These are phyloP conservation scores for Phyllosticta citribraziliensis DNA, from an alignment of 2,329 filamentous ascomycete genomes.

Conservation along the genomic window DNA sequence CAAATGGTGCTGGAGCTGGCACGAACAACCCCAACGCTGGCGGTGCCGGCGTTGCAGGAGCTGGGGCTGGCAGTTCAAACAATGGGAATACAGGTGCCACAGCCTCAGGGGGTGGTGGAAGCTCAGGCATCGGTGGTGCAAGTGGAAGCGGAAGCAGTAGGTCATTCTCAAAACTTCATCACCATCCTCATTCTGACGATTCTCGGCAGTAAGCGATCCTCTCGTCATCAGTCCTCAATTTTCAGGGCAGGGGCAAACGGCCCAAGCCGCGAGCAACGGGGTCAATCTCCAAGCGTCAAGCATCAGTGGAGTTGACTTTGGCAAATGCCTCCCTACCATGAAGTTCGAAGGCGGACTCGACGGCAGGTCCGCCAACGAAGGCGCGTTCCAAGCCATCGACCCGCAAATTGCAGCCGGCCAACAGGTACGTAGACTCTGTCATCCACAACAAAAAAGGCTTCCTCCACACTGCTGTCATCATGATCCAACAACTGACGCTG, in stretches of 20 bases:
- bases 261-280: constrained; percentile 12
- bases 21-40: constrained; percentile 11
- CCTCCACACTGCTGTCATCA: not conserved
- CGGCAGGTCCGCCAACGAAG: constrained; percentile 46
- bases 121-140: not conserved
- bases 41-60: constrained; percentile 5
- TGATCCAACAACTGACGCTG: not conserved
- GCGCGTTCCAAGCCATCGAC: constrained; percentile 60
- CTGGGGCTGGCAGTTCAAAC: not conserved
- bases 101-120: constrained; percentile 1
- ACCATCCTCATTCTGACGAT: not conserved
- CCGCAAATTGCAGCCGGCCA: constrained; percentile 51
- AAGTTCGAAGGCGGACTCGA: constrained; percentile 47
- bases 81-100: constrained; percentile 10
- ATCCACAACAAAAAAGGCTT: not conserved
- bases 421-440: constrained; percentile 34
- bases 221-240: not conserved
- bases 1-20: not conserved
- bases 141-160: not conserved
- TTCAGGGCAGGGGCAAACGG: not conserved
- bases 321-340: constrained; percentile 41
- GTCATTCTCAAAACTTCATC: not conserved
- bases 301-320: constrained; percentile 25
- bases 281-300: constrained; percentile 3
- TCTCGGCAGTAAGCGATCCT: not conserved